Base-by-base conservation (phyloP, 768 basidiomycete species). In the Lactarius quietus region DNA sequence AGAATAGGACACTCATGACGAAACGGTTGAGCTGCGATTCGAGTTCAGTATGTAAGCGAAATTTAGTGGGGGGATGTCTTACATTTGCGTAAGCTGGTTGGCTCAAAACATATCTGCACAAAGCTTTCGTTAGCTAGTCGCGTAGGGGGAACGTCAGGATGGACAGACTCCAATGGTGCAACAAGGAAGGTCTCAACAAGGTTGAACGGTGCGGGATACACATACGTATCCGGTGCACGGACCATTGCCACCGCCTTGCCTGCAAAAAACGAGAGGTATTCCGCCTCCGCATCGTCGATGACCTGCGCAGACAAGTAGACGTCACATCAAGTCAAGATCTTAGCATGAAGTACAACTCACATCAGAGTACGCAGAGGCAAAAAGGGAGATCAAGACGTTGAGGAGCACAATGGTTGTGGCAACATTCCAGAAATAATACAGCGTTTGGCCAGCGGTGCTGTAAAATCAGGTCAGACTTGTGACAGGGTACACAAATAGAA, bases 351-450 rank as follows among this genome's bases (percentile, higher is more conserved):
- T 7, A 28, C 12, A n/a, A 77, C 83, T 74, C 62, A 92, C 93
- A 70, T 95, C 94, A 14, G 88, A 85, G 72, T 96, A 96, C 1
- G 94, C 93, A 57, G 93, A 92, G 20, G 94, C 87, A 74, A 97
- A 97, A 70, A 98, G 78, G n/a, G 95, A 97, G 70, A 98, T 94
- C 72, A 98, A 82, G 72, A 98, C 87, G 73, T 98, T 98, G 74
- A 97, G 84, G 57, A 97, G 81, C 61, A 98, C 84, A 57, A 97
- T 83, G 20, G 86, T 89, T 3, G 92, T 89, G 26, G 87, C 83
- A 61, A 92, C 83, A 76, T 88, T 93, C 93, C 93, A 95, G 52
- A 92, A 76, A 74, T 97, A 96, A 74, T 85, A 96, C 36, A 97
- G 77, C 9, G 81, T 76, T 55, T 94, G 78, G 12, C 90, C 87